A percentile compares a stretch with the other conserved stretches of the same genome.
Evolutionary conservation across 306 rosid species (phyloP).

Genomic region (Vachellia pachyceras): DNA sequence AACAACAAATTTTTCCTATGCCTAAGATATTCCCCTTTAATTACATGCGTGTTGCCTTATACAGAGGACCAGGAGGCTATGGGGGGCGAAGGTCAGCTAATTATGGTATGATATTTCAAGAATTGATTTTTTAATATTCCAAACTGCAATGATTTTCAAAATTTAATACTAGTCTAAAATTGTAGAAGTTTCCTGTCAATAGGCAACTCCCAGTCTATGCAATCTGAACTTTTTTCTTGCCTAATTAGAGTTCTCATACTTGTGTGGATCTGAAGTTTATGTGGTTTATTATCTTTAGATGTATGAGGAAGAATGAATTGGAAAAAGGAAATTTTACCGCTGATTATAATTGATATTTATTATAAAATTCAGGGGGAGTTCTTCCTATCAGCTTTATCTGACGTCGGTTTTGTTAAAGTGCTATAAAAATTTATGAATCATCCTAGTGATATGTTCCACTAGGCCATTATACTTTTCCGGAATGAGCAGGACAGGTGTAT

Average conservation of each 20-base stretch:
- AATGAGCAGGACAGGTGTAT: not conserved
- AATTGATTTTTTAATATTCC: not conserved
- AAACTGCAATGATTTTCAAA: not conserved
- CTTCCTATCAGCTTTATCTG: not conserved
- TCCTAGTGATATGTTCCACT: not conserved
- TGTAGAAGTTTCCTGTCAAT: constrained; percentile 8
- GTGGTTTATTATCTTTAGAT: not conserved
- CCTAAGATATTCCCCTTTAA: constrained; percentile 12
- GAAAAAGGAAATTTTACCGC: constrained; percentile 20
- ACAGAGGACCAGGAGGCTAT: constrained; percentile 69
- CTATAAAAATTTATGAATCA: not conserved
- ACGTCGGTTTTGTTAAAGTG: not conserved
- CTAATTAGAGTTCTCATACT: too few relatives aligned
- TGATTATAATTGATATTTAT: constrained; percentile 6
- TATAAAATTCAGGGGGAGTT: not conserved
- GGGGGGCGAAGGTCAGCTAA: constrained; percentile 79
- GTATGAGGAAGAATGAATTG: not conserved
- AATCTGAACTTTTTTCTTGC: too few relatives aligned
- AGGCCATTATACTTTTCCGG: not conserved
- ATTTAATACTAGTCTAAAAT: not conserved
- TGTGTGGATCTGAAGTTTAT: too few relatives aligned
- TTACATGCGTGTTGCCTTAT: constrained; percentile 35
- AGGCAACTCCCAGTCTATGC: not conserved
- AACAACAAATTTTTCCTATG: not conserved
- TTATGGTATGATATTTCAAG: constrained; percentile 62